phyloP scores from a whole-genome alignment of 208 protist species.

The Novymonas esmeraldas region DNA sequence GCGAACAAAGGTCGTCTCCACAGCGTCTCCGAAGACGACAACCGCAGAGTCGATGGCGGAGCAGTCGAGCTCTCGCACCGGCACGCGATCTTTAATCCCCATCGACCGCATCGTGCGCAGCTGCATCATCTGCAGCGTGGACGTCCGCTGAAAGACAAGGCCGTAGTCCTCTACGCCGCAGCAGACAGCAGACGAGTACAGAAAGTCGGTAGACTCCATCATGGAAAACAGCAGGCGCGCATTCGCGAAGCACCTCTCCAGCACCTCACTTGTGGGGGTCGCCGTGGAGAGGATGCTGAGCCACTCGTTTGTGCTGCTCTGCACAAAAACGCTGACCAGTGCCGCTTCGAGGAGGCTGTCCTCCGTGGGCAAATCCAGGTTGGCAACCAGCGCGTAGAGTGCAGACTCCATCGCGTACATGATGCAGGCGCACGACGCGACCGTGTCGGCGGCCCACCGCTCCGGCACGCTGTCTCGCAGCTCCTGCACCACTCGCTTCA shows the following conservation, averaged over 20 bases:
- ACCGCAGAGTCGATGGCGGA: slow-evolving; percentile 73
- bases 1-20: slow-evolving; percentile 80
- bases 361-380: slow-evolving; percentile 74
- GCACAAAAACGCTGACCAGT: slow-evolving; percentile 70
- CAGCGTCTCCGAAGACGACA: slow-evolving; percentile 80
- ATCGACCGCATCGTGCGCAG: slow-evolving; percentile 59
- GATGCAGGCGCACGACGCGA: slow-evolving; percentile 64
- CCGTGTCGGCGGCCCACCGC: slow-evolving; percentile 49
- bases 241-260: slow-evolving; percentile 55
- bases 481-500: slow-evolving; percentile 79
- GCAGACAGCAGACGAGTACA: slow-evolving; percentile 78
- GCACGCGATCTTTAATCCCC: slow-evolving; percentile 68
- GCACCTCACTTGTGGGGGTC: slow-evolving; percentile 45
- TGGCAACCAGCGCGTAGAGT: slow-evolving; percentile 84
- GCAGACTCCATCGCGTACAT: slow-evolving; percentile 88
- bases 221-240: slow-evolving; percentile 54
- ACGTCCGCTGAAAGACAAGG: slow-evolving; percentile 81
- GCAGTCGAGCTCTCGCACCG: slow-evolving; percentile 72
- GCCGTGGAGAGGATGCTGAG: slow-evolving; percentile 64
- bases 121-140: slow-evolving; percentile 85
- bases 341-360: slow-evolving; percentile 84
- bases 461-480: slow-evolving; percentile 51
- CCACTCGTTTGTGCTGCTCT: slow-evolving; percentile 52
- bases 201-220: slow-evolving; percentile 78
- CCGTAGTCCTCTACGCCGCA: slow-evolving; percentile 88